phyloP scores from a whole-genome alignment of 768 basidiomycete genomes.

The Lactarius sp. region DNA sequence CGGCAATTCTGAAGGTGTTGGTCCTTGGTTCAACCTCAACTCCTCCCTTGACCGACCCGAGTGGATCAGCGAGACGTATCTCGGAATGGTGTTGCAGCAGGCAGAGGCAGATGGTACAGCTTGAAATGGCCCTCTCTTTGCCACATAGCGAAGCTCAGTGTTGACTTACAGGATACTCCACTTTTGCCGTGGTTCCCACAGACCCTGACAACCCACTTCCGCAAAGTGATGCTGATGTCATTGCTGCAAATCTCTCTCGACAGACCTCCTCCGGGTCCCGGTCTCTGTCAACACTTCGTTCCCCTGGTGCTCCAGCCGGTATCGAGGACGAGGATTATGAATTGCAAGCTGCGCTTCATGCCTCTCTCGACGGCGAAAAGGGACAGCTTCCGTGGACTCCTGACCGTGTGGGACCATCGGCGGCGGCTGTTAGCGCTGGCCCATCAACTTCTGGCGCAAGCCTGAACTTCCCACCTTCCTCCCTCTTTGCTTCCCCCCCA shows the following conservation, averaged over 20 bases:
- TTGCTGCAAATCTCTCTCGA: constrained; percentile 61
- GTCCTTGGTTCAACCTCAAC: constrained; percentile 88
- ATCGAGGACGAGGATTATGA: constrained; percentile 84
- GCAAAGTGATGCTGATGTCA: constrained; percentile 64
- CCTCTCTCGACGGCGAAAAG: constrained; percentile 49
- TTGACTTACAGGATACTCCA: constrained; percentile 61
- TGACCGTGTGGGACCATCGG: neutral
- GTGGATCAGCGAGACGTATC: constrained; percentile 79
- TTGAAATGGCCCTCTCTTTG: neutral
- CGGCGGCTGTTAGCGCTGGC: neutral
- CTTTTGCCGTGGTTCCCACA: constrained; percentile 66
- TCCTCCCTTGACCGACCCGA: constrained; percentile 67
- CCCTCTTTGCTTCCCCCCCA: constrained; percentile 30
- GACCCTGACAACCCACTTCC: constrained; percentile 57
- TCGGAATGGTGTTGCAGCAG: constrained; percentile 82
- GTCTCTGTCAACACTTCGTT: constrained; percentile 14
- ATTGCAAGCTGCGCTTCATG: constrained; percentile 82
- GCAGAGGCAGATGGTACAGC: constrained; percentile 74
- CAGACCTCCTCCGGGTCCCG: constrained; percentile 36
- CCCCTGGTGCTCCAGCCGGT: constrained; percentile 26
- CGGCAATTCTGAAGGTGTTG: constrained; percentile 49
- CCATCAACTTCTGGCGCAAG: neutral
- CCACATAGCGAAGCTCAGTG: constrained; percentile 2
- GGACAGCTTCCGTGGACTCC: constrained; percentile 2
- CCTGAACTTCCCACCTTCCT: constrained; percentile 19